These are phyloP conservation scores for Colletotrichum costaricense DNA, from an alignment of 2,329 filamentous ascomycete genomes.

Conservation along the genomic window DNA sequence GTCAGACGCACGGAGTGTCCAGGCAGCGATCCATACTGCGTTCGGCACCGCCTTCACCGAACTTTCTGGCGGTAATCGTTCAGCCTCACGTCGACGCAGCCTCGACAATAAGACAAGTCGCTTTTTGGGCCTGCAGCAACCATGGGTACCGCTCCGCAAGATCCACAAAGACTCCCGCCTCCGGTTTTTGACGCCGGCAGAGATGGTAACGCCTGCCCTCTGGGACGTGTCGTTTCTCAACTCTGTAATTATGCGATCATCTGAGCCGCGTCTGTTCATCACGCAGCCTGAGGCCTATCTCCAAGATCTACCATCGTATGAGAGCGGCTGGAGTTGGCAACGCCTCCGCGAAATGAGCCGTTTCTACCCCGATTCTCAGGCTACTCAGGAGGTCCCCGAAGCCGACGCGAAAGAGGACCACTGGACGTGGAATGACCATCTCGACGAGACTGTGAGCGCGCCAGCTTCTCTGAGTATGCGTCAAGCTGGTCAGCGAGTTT, in stretches of 20 bases:
- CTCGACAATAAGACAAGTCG: conserved; percentile 50
- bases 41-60: conserved; percentile 69
- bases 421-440: conserved; percentile 74
- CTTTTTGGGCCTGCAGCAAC: conserved; percentile 72
- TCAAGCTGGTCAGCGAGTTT: conserved; percentile 53
- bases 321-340: conserved; percentile 77
- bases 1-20: conserved; percentile 75
- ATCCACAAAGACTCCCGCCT: conserved; percentile 79
- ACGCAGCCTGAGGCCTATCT: conserved; percentile 81
- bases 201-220: conserved; percentile 78
- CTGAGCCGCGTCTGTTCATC: conserved; percentile 76
- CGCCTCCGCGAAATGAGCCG: conserved; percentile 72
- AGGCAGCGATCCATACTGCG: conserved; percentile 69
- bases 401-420: conserved; percentile 72
- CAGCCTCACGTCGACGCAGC: conserved; percentile 29
- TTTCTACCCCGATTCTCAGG: conserved; percentile 56
- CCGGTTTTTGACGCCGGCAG: conserved; percentile 75
- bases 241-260: conserved; percentile 79
- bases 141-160: conserved; percentile 82
- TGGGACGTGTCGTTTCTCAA: conserved; percentile 80
- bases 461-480: conserved; percentile 56
- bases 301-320: conserved; percentile 68
- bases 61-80: conserved; percentile 41
- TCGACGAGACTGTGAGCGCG: conserved; percentile 67
- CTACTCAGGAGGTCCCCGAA: conserved; percentile 62